Percentiles rank a stretch among this genome's conserved stretches.
Conservation (phyloP, 805 yeast genomes). For the Starmerella asiatica region DNA sequence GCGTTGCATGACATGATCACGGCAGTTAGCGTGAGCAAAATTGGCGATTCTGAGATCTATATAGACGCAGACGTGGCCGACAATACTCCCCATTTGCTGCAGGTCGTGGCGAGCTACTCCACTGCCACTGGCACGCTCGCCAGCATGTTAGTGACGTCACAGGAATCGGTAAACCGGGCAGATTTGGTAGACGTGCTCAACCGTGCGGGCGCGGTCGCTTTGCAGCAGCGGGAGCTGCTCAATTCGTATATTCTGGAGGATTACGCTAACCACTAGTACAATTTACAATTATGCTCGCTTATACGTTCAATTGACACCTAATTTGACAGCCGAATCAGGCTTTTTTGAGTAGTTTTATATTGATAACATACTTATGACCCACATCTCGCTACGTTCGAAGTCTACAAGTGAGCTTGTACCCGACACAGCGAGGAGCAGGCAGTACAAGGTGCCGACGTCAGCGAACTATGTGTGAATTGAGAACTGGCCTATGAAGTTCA, state of each 20-base stretch:
- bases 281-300: not conserved
- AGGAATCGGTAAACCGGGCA: constrained; percentile 7
- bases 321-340: too few relatives aligned
- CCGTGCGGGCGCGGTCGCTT: constrained; percentile 17
- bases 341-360: too few relatives aligned
- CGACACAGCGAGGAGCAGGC: too few relatives aligned
- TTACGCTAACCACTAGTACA: constrained; percentile 11
- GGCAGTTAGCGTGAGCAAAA: constrained; percentile 22
- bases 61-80: constrained; percentile 15
- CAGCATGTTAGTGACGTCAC: constrained; percentile 17
- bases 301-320: not conserved
- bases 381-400: too few relatives aligned
- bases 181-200: constrained; percentile 14
- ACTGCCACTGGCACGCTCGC: constrained; percentile 15
- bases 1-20: constrained; percentile 68
- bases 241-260: constrained; percentile 20
- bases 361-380: too few relatives aligned
- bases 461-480: too few relatives aligned
- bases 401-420: too few relatives aligned
- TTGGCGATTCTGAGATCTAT: constrained; percentile 5
- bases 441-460: too few relatives aligned
- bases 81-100: constrained; percentile 4
- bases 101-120: constrained; percentile 19
- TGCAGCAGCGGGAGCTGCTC: constrained; percentile 15
- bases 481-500: too few relatives aligned